Evolutionary conservation across 441 rosid genomes (phyloP), one percentile per base, ranked within the genome.

Genomic region (Croton setiger): DNA sequence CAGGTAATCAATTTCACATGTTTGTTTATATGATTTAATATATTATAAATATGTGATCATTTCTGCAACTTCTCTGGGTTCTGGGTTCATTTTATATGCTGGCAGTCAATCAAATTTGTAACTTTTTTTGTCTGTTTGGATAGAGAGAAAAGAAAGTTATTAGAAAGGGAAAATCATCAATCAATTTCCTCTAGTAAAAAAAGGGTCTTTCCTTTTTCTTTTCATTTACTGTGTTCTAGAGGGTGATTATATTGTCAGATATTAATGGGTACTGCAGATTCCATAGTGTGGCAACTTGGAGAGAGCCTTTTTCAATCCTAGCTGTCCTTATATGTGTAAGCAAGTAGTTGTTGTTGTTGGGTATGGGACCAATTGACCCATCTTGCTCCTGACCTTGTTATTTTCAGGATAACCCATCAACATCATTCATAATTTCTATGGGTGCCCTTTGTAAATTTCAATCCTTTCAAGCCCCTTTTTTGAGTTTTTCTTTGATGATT

Each of bases 311-410:
- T 73, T 81, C 86, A 73, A 74, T 70, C 81, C 81, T 58, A 77
- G 82, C 81, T 83, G 86, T 80, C 74, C 67, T 64, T 70, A 11
- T 72, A 36, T 68, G 66, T 56, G 70, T 64, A 68, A 36, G 82
- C 77, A 74, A 70, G 79, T 55, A 76, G 83, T 73, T 68, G 84
- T 60, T 72, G 80, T 76, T 73, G 81, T 73, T 52, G 78, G 73
- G 33, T 78, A 77, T 81, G 83, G 81, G 91, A 80, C 91, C 91
- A 80, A 69, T 69, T 74, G 83, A 75, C 86, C 80, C 76, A 59
- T 78, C 74, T 66, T 69, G 77, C 54, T 43, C 49, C 31, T 56
- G 60, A 36, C 55, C 51, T 73, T 69, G 75, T 67, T 78, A 55
- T 77, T 64, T 37, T 81, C 76, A 59, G 70, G 86, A 82, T 83